These are phyloP conservation scores for Tulasnella calospora DNA, from an alignment of 768 basidiomycete species.

Conservation along the genomic window DNA sequence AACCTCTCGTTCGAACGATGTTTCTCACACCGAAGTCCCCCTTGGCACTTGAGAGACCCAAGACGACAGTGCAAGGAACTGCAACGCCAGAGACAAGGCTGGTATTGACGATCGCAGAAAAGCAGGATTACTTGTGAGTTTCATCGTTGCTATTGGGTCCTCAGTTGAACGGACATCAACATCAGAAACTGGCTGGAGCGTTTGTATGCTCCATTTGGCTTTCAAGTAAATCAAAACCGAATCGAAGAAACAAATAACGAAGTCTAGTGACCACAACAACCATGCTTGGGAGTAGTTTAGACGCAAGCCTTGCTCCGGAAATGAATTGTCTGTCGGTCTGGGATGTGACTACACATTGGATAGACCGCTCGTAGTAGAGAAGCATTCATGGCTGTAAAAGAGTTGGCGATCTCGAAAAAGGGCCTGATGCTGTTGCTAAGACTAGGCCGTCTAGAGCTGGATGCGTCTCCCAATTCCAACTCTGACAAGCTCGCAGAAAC, in stretches of 20 bases:
- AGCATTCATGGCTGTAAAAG: too few relatives aligned
- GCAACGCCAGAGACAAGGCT: background rate
- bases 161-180: background rate
- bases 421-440: too few relatives aligned
- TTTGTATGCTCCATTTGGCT: background rate
- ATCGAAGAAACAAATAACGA: background rate
- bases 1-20: background rate
- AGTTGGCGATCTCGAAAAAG: too few relatives aligned
- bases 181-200: background rate
- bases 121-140: background rate
- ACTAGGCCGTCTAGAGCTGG: too few relatives aligned
- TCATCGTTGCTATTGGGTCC: background rate
- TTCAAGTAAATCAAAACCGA: background rate
- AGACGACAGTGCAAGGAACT: background rate
- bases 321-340: too few relatives aligned
- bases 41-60: background rate
- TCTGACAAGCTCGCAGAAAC: too few relatives aligned
- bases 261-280: too few relatives aligned
- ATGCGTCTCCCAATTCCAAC: too few relatives aligned
- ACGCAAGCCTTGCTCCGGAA: too few relatives aligned
- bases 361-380: too few relatives aligned
- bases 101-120: background rate
- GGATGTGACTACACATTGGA: too few relatives aligned
- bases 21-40: background rate
- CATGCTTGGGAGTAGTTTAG: too few relatives aligned